Conservation (phyloP, 2,329 filamentous ascomycete genomes). For the Pseudodiploospora longispora region DNA sequence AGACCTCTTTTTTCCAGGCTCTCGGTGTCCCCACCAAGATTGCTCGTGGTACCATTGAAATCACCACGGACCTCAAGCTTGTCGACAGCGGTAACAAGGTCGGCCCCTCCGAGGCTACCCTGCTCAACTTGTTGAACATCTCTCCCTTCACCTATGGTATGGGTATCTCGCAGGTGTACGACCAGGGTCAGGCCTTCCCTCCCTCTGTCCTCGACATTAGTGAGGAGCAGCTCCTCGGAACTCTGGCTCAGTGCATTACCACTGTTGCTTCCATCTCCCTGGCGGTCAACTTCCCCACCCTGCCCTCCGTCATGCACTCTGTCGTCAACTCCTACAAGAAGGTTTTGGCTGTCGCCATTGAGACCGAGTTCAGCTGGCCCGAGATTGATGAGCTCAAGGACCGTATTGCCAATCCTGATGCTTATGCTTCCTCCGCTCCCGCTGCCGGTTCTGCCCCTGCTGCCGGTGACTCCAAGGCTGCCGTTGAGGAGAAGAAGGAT, state of each 20-base stretch:
- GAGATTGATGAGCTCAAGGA: conserved; percentile 98
- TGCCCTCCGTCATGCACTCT: conserved; percentile 94
- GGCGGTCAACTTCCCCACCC: conserved; percentile 88
- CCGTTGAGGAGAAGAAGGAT: conserved; percentile 53
- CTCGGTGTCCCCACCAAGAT: conserved; percentile 99
- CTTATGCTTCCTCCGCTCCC: conserved; percentile 80
- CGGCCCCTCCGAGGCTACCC: conserved; percentile 95
- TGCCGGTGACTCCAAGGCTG: conserved; percentile 40
- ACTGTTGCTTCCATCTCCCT: conserved; percentile 89
- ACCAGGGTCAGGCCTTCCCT: conserved; percentile 89
- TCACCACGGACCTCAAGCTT: conserved; percentile 95
- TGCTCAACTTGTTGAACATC: conserved; percentile 99
- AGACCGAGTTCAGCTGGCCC: conserved; percentile 88
- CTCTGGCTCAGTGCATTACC: conserved; percentile 71
- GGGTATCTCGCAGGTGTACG: conserved; percentile 93
- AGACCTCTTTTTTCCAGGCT: conserved; percentile 99
- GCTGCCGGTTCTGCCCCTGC: conserved; percentile 52
- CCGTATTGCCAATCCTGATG: conserved; percentile 97
- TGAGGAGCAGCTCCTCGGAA: conserved; percentile 85
- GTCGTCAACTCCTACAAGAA: conserved; percentile 99
- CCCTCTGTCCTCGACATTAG: conserved; percentile 83
- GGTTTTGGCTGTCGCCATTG: conserved; percentile 76
- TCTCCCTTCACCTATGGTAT: conserved; percentile 99
- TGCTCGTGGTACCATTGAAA: conserved; percentile 99
- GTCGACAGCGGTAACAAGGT: conserved; percentile 90